Evolutionary conservation across 768 basidiomycete species (phyloP).

Genomic region (Tremella yokohamensis): DNA sequence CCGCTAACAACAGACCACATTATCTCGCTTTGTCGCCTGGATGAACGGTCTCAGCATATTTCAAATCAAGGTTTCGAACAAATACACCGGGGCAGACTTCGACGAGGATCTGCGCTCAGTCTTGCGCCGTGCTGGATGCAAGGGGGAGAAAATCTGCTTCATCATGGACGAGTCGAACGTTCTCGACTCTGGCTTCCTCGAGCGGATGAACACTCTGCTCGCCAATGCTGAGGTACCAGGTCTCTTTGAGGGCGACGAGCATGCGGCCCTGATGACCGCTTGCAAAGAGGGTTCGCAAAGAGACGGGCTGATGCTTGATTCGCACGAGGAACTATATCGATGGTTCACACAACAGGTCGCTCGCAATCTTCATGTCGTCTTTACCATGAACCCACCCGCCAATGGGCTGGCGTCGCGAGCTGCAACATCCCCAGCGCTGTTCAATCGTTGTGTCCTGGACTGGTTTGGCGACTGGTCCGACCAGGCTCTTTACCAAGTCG

Average conservation of each 20-base stretch:
- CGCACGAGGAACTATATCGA: constrained; percentile 91
- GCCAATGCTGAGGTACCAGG: constrained; percentile 99
- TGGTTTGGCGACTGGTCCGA: constrained; percentile 99
- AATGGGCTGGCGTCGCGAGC: constrained; percentile 93
- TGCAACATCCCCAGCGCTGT: constrained; percentile 90
- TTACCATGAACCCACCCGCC: constrained; percentile 98
- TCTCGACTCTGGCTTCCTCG: constrained; percentile 95
- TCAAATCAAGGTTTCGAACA: constrained; percentile 99
- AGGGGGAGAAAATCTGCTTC: constrained; percentile 98
- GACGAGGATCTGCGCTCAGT: constrained; percentile 95
- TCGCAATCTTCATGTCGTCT: constrained; percentile 95
- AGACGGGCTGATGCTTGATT: constrained; percentile 96
- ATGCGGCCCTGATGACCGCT: constrained; percentile 95
- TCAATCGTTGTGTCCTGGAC: constrained; percentile 96
- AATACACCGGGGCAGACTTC: constrained; percentile 97
- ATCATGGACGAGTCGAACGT: constrained; percentile 99
- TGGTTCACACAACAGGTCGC: constrained; percentile 99
- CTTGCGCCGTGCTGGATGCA: constrained; percentile 90
- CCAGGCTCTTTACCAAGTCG: constrained; percentile 97
- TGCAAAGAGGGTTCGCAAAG: constrained; percentile 99
- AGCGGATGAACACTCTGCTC: constrained; percentile 98
- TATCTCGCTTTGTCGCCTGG: constrained; percentile 98
- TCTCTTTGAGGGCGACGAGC: constrained; percentile 99
- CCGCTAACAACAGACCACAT: constrained; percentile 67
- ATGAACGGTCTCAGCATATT: constrained; percentile 99